These are phyloP conservation scores for Marchantia polymorpha DNA, from an alignment of 225 moss, liverwort and hornwort genomes.

Conservation along the genomic window DNA sequence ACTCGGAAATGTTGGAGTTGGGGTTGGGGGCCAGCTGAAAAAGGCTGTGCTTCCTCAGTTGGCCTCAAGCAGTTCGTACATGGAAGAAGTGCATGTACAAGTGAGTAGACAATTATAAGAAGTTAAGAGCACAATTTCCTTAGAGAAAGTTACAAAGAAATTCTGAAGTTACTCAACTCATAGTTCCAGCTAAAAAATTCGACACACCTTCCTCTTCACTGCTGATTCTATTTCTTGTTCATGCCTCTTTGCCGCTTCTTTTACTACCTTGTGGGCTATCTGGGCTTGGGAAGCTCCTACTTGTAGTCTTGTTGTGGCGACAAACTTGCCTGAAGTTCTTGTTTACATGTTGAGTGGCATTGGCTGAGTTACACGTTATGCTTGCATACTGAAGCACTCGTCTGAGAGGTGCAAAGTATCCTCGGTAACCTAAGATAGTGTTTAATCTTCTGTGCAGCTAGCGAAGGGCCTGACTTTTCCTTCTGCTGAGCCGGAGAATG, in stretches of 20 bases:
- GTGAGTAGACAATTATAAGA: slow-evolving; percentile 30
- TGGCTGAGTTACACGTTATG: too few relatives aligned
- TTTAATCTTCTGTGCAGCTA: slow-evolving; percentile 42
- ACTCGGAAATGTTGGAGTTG: slow-evolving; percentile 58
- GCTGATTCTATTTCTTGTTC: neutral
- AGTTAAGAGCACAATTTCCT: too few relatives aligned
- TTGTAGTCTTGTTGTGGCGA: neutral
- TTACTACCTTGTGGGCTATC: neutral
- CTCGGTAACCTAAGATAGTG: neutral
- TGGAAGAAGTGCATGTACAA: slow-evolving; percentile 98
- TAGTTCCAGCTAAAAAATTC: neutral
- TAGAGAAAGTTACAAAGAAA: neutral
- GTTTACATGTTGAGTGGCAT: neutral
- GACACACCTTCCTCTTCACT: neutral
- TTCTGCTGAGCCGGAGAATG: slow-evolving; percentile 28
- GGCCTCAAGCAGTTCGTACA: slow-evolving; percentile 75
- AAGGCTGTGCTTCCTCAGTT: slow-evolving; percentile 86
- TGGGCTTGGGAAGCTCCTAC: neutral
- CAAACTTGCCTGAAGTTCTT: neutral
- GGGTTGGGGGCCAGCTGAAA: slow-evolving; percentile 73
- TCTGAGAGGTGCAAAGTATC: neutral
- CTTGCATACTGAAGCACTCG: neutral
- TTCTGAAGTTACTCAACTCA: neutral
- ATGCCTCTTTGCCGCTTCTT: neutral
- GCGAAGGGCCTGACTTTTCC: slow-evolving; percentile 82